Percentiles rank a stretch among this genome's conserved stretches.
Evolutionary conservation across 2,329 filamentous ascomycete genomes (phyloP).

Genomic region (Aspergillus floridensis): DNA sequence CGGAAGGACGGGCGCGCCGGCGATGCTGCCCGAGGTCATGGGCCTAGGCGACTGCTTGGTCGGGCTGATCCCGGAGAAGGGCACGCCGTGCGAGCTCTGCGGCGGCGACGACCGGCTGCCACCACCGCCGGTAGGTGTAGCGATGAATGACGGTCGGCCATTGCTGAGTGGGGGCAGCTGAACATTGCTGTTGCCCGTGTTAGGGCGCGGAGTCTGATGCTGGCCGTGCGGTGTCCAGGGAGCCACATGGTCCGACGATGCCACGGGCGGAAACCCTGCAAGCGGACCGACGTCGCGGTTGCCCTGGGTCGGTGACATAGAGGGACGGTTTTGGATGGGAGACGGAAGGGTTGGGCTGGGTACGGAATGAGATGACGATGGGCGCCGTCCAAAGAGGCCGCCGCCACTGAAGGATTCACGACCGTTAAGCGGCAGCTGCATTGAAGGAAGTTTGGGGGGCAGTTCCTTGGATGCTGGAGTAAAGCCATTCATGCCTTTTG

Average conservation of each 20-base stretch:
- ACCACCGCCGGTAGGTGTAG: constrained; percentile 26
- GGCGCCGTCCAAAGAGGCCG: constrained; percentile 37
- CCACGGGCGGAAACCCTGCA: constrained; percentile 41
- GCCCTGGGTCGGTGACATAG: constrained; percentile 51
- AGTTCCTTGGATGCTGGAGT: constrained; percentile 25
- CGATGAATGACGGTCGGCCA: constrained; percentile 34
- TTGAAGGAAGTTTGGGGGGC: constrained; percentile 27
- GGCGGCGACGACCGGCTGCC: constrained; percentile 35
- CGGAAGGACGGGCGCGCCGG: constrained; percentile 38
- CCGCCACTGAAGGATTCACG: constrained; percentile 18
- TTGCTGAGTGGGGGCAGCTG: constrained; percentile 31
- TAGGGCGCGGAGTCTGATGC: constrained; percentile 30
- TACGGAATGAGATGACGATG: constrained; percentile 43
- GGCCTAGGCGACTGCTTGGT: constrained; percentile 46
- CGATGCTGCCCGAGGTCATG: constrained; percentile 34
- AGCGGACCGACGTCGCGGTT: constrained; percentile 49
- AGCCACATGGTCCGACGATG: constrained; percentile 27
- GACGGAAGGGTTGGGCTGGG: constrained; percentile 35
- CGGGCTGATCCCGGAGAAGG: constrained; percentile 47
- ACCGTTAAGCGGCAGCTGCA: constrained; percentile 29
- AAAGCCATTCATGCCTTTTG: constrained; percentile 30
- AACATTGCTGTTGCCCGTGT: constrained; percentile 23
- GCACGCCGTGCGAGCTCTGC: constrained; percentile 36
- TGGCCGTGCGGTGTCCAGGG: constrained; percentile 36
- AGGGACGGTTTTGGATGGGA: constrained; percentile 46